Evolutionary conservation across 164 flowering plant species (phyloP).

Genomic region (Sedum album): DNA sequence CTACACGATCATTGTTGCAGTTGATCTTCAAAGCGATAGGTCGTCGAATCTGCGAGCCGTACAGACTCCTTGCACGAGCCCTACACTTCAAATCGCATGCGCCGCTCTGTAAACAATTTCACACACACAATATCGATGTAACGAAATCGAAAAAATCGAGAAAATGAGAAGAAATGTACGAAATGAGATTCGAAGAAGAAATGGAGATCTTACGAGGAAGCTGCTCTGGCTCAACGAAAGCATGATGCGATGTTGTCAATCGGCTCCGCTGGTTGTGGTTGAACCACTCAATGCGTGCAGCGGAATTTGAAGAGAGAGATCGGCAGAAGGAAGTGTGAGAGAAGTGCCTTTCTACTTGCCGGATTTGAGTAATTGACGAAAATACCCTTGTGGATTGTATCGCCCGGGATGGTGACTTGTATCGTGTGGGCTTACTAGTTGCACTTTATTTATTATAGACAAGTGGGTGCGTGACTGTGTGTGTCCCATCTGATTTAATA

Average conservation of each 20-base stretch:
- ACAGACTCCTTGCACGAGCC: background rate
- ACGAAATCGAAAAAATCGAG: background rate
- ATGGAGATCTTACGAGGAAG: conserved; percentile 6
- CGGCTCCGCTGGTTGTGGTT: background rate
- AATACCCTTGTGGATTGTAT: background rate
- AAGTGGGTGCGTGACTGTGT: background rate
- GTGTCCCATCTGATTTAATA: too few relatives aligned
- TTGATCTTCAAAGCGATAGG: background rate
- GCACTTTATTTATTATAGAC: background rate
- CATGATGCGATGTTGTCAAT: too few relatives aligned
- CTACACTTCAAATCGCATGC: conserved; percentile 4
- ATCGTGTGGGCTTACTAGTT: background rate
- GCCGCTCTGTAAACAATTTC: background rate
- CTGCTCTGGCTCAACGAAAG: conserved; percentile 7
- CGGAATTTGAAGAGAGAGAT: background rate
- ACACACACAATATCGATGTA: too few relatives aligned
- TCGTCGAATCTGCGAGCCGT: background rate
- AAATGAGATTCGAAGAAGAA: background rate
- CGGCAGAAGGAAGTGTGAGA: background rate
- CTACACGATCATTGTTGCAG: background rate
- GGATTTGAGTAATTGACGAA: background rate
- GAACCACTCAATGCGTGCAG: background rate
- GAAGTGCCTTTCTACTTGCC: too few relatives aligned
- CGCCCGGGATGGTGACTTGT: background rate
- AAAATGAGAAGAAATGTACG: background rate